A percentile compares a stretch with the other conserved stretches of the same genome.
Evolutionary conservation across 495 filamentous ascomycete species (phyloP).

Genomic region (Sphaerosporella brunnea): DNA sequence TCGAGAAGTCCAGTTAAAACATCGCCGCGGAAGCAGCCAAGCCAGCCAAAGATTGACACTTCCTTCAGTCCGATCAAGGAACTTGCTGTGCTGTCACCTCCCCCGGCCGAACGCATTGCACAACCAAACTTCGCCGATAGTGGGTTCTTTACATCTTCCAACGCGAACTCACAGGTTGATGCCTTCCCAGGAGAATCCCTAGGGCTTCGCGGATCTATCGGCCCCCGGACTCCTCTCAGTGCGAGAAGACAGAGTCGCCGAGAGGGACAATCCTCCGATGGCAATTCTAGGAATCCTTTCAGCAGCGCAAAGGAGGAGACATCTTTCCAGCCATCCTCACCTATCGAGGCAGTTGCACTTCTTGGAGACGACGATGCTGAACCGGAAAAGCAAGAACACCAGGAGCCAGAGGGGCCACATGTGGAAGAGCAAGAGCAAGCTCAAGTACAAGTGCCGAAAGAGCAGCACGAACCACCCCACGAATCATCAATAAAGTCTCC

Average conservation of each 20-base stretch:
- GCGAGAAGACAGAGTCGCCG: neutral
- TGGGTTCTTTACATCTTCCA: conserved; percentile 7
- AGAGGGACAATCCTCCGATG: conserved; percentile 26
- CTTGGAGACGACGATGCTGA: no score
- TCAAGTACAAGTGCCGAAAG: neutral
- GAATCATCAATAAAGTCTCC: conserved; percentile 4
- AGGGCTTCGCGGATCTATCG: no score
- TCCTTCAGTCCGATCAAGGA: neutral
- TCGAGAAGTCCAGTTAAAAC: conserved; percentile 4
- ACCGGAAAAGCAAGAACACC: no score
- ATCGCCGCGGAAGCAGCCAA: conserved; percentile 1
- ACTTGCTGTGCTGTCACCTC: neutral
- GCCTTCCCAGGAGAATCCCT: conserved; percentile 1
- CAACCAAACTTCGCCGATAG: conserved; percentile 5
- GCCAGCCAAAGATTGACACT: neutral
- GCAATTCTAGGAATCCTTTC: conserved; percentile 43
- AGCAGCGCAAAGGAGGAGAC: conserved; percentile 48
- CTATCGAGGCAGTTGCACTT: neutral
- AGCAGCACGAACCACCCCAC: neutral
- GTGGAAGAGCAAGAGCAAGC: neutral
- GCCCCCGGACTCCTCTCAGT: neutral
- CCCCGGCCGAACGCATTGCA: neutral
- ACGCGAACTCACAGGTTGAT: conserved; percentile 6
- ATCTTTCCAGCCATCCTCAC: conserved; percentile 3
- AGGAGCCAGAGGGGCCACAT: no score